Evolutionary conservation across 208 protist genomes (phyloP).

Genomic region (Acanthamoeba castellanii): DNA sequence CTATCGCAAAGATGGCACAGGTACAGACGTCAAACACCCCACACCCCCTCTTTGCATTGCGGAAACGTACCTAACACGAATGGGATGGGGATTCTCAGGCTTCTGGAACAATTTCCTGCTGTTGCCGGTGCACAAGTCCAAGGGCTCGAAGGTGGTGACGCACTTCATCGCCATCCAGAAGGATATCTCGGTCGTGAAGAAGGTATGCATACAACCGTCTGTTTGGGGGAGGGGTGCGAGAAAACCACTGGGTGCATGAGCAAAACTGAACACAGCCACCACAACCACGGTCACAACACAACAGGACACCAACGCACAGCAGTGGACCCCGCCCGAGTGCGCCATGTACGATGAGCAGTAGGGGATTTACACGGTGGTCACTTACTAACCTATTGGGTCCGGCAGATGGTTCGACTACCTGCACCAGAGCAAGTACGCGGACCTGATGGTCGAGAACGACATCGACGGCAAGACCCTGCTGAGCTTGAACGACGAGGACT

Average conservation of each 20-base stretch:
- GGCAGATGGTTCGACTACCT: conserved; percentile 53
- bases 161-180: conserved; percentile 80
- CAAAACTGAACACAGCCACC: background rate
- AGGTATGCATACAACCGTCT: background rate
- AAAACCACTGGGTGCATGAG: background rate
- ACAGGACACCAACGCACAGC: conserved; percentile 10
- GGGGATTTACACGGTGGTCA: background rate
- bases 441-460: conserved; percentile 52
- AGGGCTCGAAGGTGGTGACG: conserved; percentile 18
- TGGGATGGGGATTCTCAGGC: background rate
- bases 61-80: background rate
- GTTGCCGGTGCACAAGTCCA: conserved; percentile 72
- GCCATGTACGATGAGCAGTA: background rate
- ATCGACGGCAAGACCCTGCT: conserved; percentile 46
- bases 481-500: conserved; percentile 32
- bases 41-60: background rate
- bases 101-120: conserved; percentile 77
- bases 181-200: conserved; percentile 71
- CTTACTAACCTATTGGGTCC: background rate
- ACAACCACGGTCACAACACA: background rate
- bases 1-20: conserved; percentile 74
- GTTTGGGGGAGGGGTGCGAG: background rate
- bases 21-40: no score
- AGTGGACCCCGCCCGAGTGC: conserved; percentile 63
- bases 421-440: conserved; percentile 20